phyloP scores from a whole-genome alignment of 768 basidiomycete genomes.

The Coprinopsis marcescibilis region DNA sequence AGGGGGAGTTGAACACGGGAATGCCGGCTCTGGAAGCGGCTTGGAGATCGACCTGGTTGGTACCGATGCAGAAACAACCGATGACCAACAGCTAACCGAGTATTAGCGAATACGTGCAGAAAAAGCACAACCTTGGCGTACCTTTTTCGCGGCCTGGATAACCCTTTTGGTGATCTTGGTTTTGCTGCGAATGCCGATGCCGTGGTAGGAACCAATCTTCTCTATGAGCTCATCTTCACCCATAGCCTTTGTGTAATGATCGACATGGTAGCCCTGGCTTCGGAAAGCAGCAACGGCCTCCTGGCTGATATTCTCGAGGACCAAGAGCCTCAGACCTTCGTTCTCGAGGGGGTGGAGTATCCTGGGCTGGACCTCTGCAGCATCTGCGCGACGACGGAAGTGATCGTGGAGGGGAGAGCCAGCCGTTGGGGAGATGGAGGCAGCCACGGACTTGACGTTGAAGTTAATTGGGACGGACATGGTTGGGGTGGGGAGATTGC shows the following conservation, averaged over 20 bases:
- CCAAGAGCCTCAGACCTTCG: slow-evolving; percentile 71
- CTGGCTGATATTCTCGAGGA: slow-evolving; percentile 93
- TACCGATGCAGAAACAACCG: slow-evolving; percentile 99
- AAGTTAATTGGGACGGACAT: slow-evolving; percentile 51
- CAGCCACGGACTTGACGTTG: slow-evolving; percentile 32
- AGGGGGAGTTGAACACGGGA: slow-evolving; percentile 98
- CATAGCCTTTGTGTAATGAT: slow-evolving; percentile 80
- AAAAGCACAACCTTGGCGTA: too few relatives aligned
- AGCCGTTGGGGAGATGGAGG: slow-evolving; percentile 48
- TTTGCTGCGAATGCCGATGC: slow-evolving; percentile 95
- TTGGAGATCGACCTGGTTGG: slow-evolving; percentile 91
- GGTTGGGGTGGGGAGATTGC: slow-evolving; percentile 14
- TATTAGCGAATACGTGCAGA: not conserved
- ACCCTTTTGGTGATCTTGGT: slow-evolving; percentile 92
- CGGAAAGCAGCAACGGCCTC: slow-evolving; percentile 81
- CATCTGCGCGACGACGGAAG: slow-evolving; percentile 33
- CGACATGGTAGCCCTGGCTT: slow-evolving; percentile 85
- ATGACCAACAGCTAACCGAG: slow-evolving; percentile 77
- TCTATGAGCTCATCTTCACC: slow-evolving; percentile 90
- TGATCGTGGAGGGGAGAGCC: slow-evolving; percentile 40
- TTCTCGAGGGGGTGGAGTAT: slow-evolving; percentile 81
- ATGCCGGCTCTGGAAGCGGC: slow-evolving; percentile 85
- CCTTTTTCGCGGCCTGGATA: slow-evolving; percentile 83
- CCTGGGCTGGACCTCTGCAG: slow-evolving; percentile 43
- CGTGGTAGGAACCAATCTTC: slow-evolving; percentile 81